These are phyloP conservation scores for Tremellales sp. DNA, from an alignment of 1,284 basidiomycete species.

Conservation along the genomic window DNA sequence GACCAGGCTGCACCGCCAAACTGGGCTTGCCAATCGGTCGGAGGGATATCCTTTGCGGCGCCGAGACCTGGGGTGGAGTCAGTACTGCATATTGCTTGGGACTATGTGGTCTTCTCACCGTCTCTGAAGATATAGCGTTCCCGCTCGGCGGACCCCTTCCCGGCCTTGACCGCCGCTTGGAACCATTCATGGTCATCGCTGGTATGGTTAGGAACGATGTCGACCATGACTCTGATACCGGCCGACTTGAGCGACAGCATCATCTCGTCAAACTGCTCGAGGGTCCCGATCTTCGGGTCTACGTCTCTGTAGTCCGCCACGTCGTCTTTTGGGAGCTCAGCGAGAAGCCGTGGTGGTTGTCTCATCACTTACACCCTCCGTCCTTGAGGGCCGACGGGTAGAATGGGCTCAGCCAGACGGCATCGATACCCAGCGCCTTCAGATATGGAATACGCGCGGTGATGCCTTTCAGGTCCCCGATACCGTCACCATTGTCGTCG, in stretches of 20 bases:
- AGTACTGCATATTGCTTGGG: too few species aligned
- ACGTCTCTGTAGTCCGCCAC: slow-evolving; percentile 72
- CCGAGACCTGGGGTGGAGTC: slow-evolving; percentile 38
- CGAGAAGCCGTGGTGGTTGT: neutral
- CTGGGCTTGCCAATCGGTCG: slow-evolving; percentile 67
- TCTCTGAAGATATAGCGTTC: slow-evolving; percentile 75
- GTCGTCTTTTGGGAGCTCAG: slow-evolving; percentile 47
- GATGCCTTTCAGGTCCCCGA: slow-evolving; percentile 72
- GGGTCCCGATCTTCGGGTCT: slow-evolving; percentile 66
- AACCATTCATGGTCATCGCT: slow-evolving; percentile 78
- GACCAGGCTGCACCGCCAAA: slow-evolving; percentile 74
- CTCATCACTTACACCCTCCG: slow-evolving; percentile 57
- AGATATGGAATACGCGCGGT: slow-evolving; percentile 64
- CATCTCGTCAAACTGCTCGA: slow-evolving; percentile 68
- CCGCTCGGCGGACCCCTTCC: slow-evolving; percentile 59
- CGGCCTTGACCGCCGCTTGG: slow-evolving; percentile 57
- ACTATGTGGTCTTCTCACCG: too few species aligned
- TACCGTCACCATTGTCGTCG: slow-evolving; percentile 68
- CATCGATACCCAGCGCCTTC: slow-evolving; percentile 64
- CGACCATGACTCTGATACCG: slow-evolving; percentile 72
- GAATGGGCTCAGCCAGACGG: slow-evolving; percentile 69
- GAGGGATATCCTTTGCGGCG: slow-evolving; percentile 55
- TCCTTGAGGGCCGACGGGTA: slow-evolving; percentile 66
- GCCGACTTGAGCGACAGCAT: slow-evolving; percentile 59
- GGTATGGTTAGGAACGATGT: slow-evolving; percentile 76